A percentile compares a stretch with the other conserved stretches of the same genome.
phyloP scores from a whole-genome alignment of 208 protist species.

The Angomonas deanei region DNA sequence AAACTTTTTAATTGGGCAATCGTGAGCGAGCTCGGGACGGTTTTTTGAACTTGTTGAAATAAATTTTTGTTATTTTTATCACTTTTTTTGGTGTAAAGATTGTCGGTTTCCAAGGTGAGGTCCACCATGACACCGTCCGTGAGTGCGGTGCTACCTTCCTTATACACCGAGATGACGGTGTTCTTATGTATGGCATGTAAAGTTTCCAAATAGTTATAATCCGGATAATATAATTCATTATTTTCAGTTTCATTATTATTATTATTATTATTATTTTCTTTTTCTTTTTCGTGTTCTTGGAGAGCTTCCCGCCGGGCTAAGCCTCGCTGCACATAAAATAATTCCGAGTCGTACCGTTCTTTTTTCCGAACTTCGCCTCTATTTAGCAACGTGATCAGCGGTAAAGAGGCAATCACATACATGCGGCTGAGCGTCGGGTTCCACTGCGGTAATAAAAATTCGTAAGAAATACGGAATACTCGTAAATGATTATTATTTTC shows the following conservation, averaged over 20 bases:
- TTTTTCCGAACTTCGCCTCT: constrained; percentile 71
- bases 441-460: constrained; percentile 58
- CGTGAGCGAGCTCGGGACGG: constrained; percentile 33
- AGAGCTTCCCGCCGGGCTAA: constrained; percentile 30
- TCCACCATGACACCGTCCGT: constrained; percentile 68
- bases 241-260: neutral
- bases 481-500: constrained; percentile 18
- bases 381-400: constrained; percentile 69
- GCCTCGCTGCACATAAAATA: constrained; percentile 86
- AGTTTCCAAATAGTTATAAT: neutral
- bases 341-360: constrained; percentile 77
- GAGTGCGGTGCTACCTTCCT: constrained; percentile 62
- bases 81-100: constrained; percentile 9
- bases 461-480: constrained; percentile 78
- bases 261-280: neutral
- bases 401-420: constrained; percentile 80
- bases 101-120: constrained; percentile 51
- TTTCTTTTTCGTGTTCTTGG: constrained; percentile 7
- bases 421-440: constrained; percentile 82
- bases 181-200: constrained; percentile 66
- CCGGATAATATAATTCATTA: neutral
- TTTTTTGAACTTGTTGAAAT: too few species aligned
- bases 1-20: constrained; percentile 80
- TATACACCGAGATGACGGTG: constrained; percentile 70
- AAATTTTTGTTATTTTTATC: constrained; percentile 15